Percentiles rank a stretch among this genome's conserved stretches.
These are phyloP conservation scores for Bryum argenteum DNA, from an alignment of 225 moss, liverwort and hornwort species.

Conservation along the genomic window DNA sequence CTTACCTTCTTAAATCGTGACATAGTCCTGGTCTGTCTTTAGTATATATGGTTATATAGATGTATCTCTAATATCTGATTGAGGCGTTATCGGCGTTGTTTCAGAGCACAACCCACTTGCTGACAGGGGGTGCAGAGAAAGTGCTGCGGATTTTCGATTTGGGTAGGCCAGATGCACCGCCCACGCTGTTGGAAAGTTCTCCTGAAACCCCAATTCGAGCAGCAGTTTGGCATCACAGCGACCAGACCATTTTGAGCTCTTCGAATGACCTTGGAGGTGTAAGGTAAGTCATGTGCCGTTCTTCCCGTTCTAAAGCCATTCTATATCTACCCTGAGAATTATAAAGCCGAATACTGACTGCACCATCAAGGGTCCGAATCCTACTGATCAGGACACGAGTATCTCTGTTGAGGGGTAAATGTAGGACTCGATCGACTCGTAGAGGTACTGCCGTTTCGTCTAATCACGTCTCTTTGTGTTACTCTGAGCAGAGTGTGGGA, in stretches of 20 bases:
- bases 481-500: conserved; percentile 82
- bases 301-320: neutral
- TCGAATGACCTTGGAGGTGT: conserved; percentile 94
- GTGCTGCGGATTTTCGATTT: conserved; percentile 94
- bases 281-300: conserved; percentile 46
- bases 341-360: neutral
- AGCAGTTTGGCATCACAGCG: conserved; percentile 99
- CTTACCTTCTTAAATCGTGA: no score
- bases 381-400: neutral
- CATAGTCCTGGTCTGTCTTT: no score
- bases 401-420: neutral
- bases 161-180: conserved; percentile 83
- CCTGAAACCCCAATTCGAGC: conserved; percentile 80
- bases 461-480: neutral
- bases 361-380: neutral
- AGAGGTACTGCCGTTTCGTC: neutral
- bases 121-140: conserved; percentile 97
- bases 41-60: no score
- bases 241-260: conserved; percentile 94
- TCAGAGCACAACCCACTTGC: conserved; percentile 84
- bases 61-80: no score
- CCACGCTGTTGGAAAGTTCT: conserved; percentile 76
- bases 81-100: conserved; percentile 16
- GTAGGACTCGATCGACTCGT: neutral
- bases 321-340: conserved; percentile 4